A percentile compares a stretch with the other conserved stretches of the same genome.
Conservation (phyloP, 768 basidiomycete genomes). For the Gloeophyllum trabeum region DNA sequence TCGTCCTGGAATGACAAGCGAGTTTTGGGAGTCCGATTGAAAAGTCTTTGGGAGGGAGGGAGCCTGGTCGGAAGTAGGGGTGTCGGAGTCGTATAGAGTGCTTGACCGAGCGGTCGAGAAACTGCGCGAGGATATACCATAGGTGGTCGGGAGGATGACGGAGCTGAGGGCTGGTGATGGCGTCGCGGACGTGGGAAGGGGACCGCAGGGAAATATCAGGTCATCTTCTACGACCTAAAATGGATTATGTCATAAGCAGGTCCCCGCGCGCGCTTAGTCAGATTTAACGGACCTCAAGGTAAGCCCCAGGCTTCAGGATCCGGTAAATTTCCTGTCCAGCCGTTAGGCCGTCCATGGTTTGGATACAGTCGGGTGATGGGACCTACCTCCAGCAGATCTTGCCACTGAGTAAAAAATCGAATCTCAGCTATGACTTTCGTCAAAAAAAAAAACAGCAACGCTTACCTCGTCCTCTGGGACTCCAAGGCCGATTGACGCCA, state of each 20-base stretch:
- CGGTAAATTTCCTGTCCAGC: constrained; percentile 49
- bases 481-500: constrained; percentile 51
- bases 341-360: constrained; percentile 4
- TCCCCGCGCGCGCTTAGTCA: background rate
- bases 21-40: background rate
- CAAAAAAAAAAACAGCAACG: background rate
- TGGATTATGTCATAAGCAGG: no score
- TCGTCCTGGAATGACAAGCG: background rate
- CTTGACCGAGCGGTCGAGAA: constrained; percentile 8
- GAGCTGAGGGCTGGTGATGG: background rate
- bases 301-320: constrained; percentile 48
- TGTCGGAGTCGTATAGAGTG: background rate
- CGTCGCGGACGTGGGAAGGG: constrained; percentile 10
- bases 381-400: constrained; percentile 48
- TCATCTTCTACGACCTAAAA: constrained; percentile 63
- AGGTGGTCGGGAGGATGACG: constrained; percentile 6
- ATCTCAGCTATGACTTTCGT: constrained; percentile 8
- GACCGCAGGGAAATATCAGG: constrained; percentile 52
- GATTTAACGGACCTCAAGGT: constrained; percentile 43
- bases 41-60: background rate
- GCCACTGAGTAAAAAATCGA: constrained; percentile 36
- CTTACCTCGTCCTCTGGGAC: constrained; percentile 64
- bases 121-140: constrained; percentile 6
- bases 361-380: constrained; percentile 5
- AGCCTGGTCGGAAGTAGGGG: background rate